phyloP scores from a whole-genome alignment of 176 grass and related monocot species.

The Ampelocalamus luodianensis region DNA sequence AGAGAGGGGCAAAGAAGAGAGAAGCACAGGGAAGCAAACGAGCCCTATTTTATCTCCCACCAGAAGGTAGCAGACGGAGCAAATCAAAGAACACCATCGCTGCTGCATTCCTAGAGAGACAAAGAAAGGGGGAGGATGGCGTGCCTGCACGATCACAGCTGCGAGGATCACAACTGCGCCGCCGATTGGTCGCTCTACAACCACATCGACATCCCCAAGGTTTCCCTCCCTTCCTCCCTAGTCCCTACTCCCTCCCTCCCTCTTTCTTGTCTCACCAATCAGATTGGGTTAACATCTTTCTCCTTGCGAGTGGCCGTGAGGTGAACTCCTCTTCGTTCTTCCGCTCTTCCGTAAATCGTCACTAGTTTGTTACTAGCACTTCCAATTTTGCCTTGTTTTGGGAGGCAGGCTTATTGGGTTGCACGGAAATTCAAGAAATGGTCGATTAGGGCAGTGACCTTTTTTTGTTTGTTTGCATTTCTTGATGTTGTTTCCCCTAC shows the following conservation, averaged over 20 bases:
- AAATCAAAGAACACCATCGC: constrained; percentile 29
- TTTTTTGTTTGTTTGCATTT: not conserved
- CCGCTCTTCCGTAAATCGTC: not conserved
- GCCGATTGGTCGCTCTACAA: constrained; percentile 96
- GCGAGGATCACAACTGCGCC: constrained; percentile 97
- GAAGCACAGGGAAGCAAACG: not conserved
- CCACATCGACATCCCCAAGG: constrained; percentile 92
- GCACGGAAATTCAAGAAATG: not conserved
- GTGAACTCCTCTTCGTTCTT: not conserved
- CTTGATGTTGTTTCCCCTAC: not conserved
- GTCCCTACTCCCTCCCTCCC: no score
- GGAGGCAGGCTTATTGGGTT: not conserved
- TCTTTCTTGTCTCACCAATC: not conserved
- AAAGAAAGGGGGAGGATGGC: constrained; percentile 53
- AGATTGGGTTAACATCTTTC: not conserved
- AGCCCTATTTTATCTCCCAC: not conserved
- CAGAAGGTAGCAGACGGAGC: not conserved
- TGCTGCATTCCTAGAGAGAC: constrained; percentile 16
- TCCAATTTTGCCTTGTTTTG: no score
- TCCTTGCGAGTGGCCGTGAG: not conserved
- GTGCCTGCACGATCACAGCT: constrained; percentile 93
- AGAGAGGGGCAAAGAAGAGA: not conserved
- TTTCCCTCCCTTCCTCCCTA: not conserved
- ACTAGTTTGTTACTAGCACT: not conserved
- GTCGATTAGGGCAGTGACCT: not conserved